Evolutionary conservation across 768 basidiomycete genomes (phyloP).

Genomic region (Tricholoma saponaceum): DNA sequence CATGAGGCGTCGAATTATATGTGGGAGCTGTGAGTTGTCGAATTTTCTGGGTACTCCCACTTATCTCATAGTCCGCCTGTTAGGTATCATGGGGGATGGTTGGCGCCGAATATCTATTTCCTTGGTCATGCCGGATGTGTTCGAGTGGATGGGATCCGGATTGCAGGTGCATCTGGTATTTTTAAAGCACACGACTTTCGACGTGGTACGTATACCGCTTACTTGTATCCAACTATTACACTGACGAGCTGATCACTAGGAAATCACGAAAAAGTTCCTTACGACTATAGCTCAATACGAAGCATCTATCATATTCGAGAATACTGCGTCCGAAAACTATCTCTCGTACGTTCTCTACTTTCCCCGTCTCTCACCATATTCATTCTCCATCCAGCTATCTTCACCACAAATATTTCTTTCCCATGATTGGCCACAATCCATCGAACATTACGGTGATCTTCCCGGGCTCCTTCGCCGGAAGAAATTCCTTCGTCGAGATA

Average conservation of each 20-base stretch:
- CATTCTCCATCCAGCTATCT: slow-evolving; percentile 42
- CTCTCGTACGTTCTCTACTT: slow-evolving; percentile 46
- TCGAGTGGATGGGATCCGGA: slow-evolving; percentile 80
- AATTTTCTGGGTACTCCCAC: neutral
- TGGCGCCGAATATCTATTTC: slow-evolving; percentile 96
- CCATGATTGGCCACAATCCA: slow-evolving; percentile 92
- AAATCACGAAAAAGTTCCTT: slow-evolving; percentile 80
- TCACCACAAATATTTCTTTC: slow-evolving; percentile 80
- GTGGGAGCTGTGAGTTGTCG: slow-evolving; percentile 79
- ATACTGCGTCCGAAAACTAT: slow-evolving; percentile 75
- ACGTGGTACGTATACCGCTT: slow-evolving; percentile 42
- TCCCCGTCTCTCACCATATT: neutral
- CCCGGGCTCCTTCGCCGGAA: slow-evolving; percentile 65
- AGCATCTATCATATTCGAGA: slow-evolving; percentile 91
- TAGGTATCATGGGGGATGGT: slow-evolving; percentile 95
- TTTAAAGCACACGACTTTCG: slow-evolving; percentile 76
- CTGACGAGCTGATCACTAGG: slow-evolving; percentile 37
- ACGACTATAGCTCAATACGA: slow-evolving; percentile 63
- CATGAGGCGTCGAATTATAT: slow-evolving; percentile 97
- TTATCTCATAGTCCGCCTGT: neutral
- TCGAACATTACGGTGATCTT: slow-evolving; percentile 79
- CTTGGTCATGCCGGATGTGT: slow-evolving; percentile 90
- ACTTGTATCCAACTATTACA: neutral
- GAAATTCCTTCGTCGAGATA: slow-evolving; percentile 71
- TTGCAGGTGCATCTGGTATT: slow-evolving; percentile 91